Conservation (phyloP, 192 early-diverging fungal species). For the Coemansia sp. region DNA sequence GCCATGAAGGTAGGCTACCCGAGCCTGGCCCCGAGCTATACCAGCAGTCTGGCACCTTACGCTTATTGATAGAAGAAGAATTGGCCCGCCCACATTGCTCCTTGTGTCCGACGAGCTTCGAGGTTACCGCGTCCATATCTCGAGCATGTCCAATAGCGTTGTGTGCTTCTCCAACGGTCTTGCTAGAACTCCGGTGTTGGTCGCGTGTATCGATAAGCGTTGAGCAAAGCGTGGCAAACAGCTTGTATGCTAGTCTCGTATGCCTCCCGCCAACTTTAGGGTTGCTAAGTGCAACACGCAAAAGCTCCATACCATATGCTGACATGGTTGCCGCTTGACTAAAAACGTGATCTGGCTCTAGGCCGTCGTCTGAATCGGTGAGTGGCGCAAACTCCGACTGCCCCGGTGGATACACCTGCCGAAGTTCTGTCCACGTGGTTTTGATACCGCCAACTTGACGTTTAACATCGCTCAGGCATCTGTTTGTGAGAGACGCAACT, state of each 20-base stretch:
- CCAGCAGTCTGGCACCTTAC: too few species aligned
- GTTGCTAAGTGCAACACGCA: background rate
- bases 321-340: background rate
- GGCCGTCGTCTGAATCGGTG: background rate
- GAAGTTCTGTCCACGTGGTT: background rate
- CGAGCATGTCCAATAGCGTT: too few species aligned
- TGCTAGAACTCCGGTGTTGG: background rate
- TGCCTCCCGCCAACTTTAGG: background rate
- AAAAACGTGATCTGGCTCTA: background rate
- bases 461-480: background rate
- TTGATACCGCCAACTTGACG: background rate
- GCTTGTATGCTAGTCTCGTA: background rate
- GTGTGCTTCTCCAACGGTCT: background rate
- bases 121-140: too few species aligned
- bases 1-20: too few species aligned
- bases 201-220: background rate
- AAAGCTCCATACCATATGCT: background rate
- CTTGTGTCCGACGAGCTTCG: too few species aligned
- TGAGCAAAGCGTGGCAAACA: background rate
- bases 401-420: background rate
- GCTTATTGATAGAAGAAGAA: too few species aligned
- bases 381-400: background rate
- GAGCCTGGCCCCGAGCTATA: too few species aligned
- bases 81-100: too few species aligned
- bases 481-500: background rate